Conservation (phyloP, 2,329 filamentous ascomycete genomes). For the Chrysoporthe austroafricana region DNA sequence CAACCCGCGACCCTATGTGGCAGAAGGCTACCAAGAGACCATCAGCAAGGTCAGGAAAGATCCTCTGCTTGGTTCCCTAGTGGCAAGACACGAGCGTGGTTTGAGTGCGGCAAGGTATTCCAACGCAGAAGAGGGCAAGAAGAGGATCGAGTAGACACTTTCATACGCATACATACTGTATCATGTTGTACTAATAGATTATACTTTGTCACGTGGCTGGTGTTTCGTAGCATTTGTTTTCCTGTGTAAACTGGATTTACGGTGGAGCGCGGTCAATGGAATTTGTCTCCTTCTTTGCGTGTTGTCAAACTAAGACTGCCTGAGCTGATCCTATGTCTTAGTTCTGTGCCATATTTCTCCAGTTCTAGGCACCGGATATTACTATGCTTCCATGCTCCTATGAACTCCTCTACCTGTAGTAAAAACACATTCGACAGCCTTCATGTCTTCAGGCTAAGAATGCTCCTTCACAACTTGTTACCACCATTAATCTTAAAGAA, state of each 20-base stretch:
- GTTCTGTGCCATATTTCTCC: not conserved
- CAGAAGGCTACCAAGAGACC: constrained; percentile 87
- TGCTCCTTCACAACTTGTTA: too few species aligned
- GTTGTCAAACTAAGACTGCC: too few species aligned
- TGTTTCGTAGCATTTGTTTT: not conserved
- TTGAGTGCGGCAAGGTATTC: constrained; percentile 81
- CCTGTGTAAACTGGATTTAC: not conserved
- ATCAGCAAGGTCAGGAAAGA: constrained; percentile 82
- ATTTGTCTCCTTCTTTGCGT: not conserved
- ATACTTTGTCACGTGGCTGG: not conserved
- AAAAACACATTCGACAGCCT: not conserved
- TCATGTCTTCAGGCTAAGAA: not conserved
- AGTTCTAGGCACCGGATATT: too few species aligned
- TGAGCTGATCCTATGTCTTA: not conserved
- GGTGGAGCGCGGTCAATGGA: not conserved
- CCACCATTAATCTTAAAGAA: too few species aligned
- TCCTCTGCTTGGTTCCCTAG: constrained; percentile 75
- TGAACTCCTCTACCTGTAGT: not conserved
- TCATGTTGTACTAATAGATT: not conserved
- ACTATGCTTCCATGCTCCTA: not conserved
- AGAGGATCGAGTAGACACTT: constrained; percentile 78
- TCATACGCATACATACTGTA: not conserved
- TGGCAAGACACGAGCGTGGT: constrained; percentile 77
- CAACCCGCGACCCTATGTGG: constrained; percentile 83
- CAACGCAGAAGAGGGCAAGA: constrained; percentile 95